Evolutionary conservation across 2,329 filamentous ascomycete genomes (phyloP).

Genomic region (Nemania sp.): DNA sequence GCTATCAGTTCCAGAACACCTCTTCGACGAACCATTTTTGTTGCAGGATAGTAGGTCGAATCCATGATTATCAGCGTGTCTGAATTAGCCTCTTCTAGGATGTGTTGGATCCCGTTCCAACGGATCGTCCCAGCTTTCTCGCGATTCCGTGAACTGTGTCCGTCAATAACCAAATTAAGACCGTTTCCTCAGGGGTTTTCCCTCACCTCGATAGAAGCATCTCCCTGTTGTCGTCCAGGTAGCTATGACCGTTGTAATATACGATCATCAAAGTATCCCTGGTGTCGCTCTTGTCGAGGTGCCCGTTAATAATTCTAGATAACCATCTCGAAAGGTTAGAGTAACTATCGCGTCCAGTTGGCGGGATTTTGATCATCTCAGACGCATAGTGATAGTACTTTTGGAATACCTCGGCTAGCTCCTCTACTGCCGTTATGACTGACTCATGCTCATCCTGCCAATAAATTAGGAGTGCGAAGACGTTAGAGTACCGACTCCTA

Average conservation of each 20-base stretch:
- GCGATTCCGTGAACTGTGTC: constrained; percentile 60
- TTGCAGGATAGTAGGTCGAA: constrained; percentile 67
- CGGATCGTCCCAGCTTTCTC: constrained; percentile 62
- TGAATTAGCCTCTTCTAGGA: constrained; percentile 66
- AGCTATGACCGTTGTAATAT: constrained; percentile 68
- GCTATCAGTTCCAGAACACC: constrained; percentile 69
- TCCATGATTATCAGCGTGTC: constrained; percentile 71
- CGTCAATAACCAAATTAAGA: constrained; percentile 40
- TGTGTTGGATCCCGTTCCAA: constrained; percentile 68
- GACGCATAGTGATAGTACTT: constrained; percentile 65
- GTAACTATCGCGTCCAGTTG: constrained; percentile 57
- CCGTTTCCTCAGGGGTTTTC: constrained; percentile 3
- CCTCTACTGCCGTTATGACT: constrained; percentile 57
- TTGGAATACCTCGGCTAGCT: constrained; percentile 64
- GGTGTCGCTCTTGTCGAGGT: constrained; percentile 65
- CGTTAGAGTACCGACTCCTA: constrained; percentile 66
- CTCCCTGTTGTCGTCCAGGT: constrained; percentile 66
- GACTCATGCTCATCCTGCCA: constrained; percentile 67
- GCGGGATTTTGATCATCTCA: constrained; percentile 63
- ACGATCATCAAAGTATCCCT: constrained; percentile 70
- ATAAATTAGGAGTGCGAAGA: constrained; percentile 64
- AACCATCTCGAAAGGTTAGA: constrained; percentile 67
- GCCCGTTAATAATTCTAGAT: constrained; percentile 63
- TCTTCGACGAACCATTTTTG: constrained; percentile 63
- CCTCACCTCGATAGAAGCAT: constrained; percentile 69